Evolutionary conservation across 208 protist species (phyloP), one percentile per base, ranked within the genome.

Genomic region (Leishmania martiniquensis): DNA sequence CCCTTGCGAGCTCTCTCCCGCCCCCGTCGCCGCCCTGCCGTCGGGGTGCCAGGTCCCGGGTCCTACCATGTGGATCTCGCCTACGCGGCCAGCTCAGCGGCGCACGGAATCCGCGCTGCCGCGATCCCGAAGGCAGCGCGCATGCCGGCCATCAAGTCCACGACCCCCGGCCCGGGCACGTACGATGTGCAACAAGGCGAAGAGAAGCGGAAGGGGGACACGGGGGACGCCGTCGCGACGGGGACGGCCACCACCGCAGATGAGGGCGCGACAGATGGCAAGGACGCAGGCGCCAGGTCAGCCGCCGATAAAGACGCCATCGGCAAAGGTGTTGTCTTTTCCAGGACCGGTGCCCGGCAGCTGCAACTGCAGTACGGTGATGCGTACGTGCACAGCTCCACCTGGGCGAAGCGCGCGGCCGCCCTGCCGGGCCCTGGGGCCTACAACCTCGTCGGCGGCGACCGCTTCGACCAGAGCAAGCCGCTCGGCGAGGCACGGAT

Each of bases 21-120:
- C 44, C 75, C 81, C 4, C 74, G 75, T 34, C n/a, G 45, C 29
- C 74, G 75, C 68, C 72, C 60, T 22, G 49, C 72, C 13, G 73
- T 69, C 0, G 73, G 71, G 1, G 67, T 76, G 42, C 91, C 91
- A n/a, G 87, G 91, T 10, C 91, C 91, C 15, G 91, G 91, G 29
- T 84, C 87, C 42, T 95, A 93, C 77, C 82, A 93, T 44, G 77
- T 90, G n/a, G 71, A 81, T 37, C 75, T 75, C 25, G 84, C 87
- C 51, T 91, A 84, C 74, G 74, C 80, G 29, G 66, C 45, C 34
- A 82, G 72, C 72, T 87, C 87, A 37, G n/a, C 37, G 4, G 74
- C 74, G 44, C 60, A 63, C 45, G 69, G 63, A 4, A 62, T 76
- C n/a, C 79, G 79, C 25, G 84, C 80, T 6, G 32, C 71, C 0